Conservation (phyloP, 352 stramenopile species). For the Pythium dissotocum region DNA sequence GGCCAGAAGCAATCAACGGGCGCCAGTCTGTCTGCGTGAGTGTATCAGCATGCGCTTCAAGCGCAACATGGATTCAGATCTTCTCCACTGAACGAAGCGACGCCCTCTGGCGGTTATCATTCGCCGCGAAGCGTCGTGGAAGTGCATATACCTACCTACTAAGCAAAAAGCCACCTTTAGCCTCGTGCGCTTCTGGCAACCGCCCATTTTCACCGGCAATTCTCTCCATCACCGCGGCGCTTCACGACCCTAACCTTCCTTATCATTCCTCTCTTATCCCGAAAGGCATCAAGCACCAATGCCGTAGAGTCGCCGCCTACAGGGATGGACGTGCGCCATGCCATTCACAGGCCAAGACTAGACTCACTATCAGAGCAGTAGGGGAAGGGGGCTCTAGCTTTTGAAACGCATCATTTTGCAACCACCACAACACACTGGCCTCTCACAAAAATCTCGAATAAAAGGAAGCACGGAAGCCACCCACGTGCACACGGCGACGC, state of each 20-base stretch:
- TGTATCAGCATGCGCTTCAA: background rate
- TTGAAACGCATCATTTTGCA: slow-evolving; percentile 20
- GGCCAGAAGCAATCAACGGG: background rate
- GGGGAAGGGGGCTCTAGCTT: background rate
- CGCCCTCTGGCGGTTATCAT: background rate
- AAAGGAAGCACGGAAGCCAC: slow-evolving; percentile 3
- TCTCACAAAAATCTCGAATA: slow-evolving; percentile 22
- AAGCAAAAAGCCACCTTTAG: no score
- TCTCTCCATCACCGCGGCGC: background rate
- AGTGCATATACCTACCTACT: background rate
- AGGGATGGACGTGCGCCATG: slow-evolving; percentile 12
- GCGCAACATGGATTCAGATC: background rate
- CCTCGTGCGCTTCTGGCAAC: background rate
- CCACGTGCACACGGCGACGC: background rate
- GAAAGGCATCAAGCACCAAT: background rate
- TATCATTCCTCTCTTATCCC: slow-evolving; percentile 13
- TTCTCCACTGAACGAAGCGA: background rate
- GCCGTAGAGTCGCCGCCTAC: slow-evolving; percentile 10
- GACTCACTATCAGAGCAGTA: background rate
- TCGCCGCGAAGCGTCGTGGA: slow-evolving; percentile 13
- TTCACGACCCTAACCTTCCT: slow-evolving; percentile 1
- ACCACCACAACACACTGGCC: background rate
- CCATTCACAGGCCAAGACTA: background rate
- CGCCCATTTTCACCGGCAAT: background rate
- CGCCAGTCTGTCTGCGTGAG: no score